phyloP scores from a whole-genome alignment of 192 early-diverging fungal species.

The Gaertneriomyces semiglobifer region DNA sequence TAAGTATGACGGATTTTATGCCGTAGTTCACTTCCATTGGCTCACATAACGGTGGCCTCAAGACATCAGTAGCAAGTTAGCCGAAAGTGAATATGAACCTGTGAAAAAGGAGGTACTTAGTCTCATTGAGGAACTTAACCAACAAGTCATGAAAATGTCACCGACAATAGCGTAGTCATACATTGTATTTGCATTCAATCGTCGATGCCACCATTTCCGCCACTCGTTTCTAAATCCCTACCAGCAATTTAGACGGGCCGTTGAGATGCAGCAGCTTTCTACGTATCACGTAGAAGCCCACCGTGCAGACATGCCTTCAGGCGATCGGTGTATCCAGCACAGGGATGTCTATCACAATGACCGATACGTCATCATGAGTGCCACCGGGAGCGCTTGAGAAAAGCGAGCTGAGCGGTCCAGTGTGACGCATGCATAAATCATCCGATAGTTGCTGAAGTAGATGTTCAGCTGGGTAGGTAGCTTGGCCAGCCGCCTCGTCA shows the following conservation, averaged over 20 bases:
- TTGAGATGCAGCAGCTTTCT: too few species aligned
- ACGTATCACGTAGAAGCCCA: too few species aligned
- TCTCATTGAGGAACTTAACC: constrained; percentile 50
- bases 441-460: background rate
- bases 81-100: constrained; percentile 56
- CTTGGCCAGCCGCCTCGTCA: background rate
- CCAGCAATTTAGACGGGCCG: too few species aligned
- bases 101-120: constrained; percentile 40
- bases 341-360: constrained; percentile 17
- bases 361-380: constrained; percentile 14
- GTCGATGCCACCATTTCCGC: too few species aligned
- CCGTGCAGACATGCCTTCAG: too few species aligned
- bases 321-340: too few species aligned
- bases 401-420: background rate
- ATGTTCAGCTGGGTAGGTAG: background rate
- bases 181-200: too few species aligned
- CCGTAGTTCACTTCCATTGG: background rate
- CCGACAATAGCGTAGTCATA: too few species aligned
- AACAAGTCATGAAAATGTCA: constrained; percentile 40
- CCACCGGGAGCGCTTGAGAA: background rate
- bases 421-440: background rate
- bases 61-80: constrained; percentile 52
- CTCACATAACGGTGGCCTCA: constrained; percentile 10
- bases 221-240: too few species aligned
- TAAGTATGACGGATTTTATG: constrained; percentile 26